phyloP scores from a whole-genome alignment of 352 stramenopile genomes.

The Phytophthora europaea region DNA sequence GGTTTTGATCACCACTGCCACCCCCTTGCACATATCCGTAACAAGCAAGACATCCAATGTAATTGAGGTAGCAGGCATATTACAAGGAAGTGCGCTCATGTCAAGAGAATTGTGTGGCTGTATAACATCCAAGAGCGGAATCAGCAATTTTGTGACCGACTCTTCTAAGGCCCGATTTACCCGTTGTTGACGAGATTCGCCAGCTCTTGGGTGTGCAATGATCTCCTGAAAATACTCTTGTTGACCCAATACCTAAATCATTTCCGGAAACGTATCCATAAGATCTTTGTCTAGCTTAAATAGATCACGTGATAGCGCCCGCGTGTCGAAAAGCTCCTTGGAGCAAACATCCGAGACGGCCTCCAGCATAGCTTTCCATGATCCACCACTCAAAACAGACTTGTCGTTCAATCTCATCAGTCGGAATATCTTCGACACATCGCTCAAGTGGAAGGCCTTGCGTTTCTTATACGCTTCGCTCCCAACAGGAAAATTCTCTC shows the following conservation, averaged over 20 bases:
- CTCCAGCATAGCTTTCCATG: neutral
- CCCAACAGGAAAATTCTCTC: constrained; percentile 12
- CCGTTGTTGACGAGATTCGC: constrained; percentile 28
- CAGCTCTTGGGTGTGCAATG: neutral
- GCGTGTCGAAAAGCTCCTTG: constrained; percentile 33
- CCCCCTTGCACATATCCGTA: neutral
- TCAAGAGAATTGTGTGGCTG: constrained; percentile 31
- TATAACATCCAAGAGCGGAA: constrained; percentile 41
- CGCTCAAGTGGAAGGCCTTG: neutral
- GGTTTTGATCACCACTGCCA: constrained; percentile 15
- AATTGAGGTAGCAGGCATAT: neutral
- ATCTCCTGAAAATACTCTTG: constrained; percentile 22
- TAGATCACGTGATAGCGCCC: constrained; percentile 42
- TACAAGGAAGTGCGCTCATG: constrained; percentile 4
- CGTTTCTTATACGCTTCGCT: neutral
- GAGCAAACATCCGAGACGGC: constrained; percentile 8
- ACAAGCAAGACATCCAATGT: neutral
- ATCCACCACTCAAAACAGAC: neutral
- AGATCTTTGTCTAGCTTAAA: constrained; percentile 47
- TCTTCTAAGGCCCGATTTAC: constrained; percentile 39
- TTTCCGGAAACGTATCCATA: constrained; percentile 29
- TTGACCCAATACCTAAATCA: constrained; percentile 4
- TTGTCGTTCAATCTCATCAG: neutral
- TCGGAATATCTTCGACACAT: neutral
- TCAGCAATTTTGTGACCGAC: constrained; percentile 28